These are phyloP conservation scores for Solanum peruvianum DNA, from an alignment of 257 asterid species.

Conservation along the genomic window DNA sequence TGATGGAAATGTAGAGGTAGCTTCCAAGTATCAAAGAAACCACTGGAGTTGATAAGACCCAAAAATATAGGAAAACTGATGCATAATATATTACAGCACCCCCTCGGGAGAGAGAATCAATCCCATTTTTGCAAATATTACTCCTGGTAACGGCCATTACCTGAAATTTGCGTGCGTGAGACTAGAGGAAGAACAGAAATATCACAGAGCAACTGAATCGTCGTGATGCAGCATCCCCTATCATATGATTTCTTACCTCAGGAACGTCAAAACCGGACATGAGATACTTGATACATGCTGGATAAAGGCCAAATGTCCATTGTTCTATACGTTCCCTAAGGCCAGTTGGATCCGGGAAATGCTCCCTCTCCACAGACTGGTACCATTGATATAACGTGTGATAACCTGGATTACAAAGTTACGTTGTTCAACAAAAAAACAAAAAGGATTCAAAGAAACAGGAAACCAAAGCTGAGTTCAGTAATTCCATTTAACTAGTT, in stretches of 20 bases:
- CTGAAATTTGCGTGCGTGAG: constrained; percentile 20
- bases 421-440: background rate
- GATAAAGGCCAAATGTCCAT: constrained; percentile 97
- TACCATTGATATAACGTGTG: constrained; percentile 95
- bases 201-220: background rate
- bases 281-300: constrained; percentile 93
- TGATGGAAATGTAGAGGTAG: constrained; percentile 89
- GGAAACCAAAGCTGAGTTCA: background rate
- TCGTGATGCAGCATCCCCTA: background rate
- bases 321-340: constrained; percentile 87
- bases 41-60: constrained; percentile 97
- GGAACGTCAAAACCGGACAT: constrained; percentile 98
- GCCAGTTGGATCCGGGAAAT: constrained; percentile 97
- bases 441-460: background rate
- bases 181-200: background rate
- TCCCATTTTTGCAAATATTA: constrained; percentile 79
- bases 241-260: constrained; percentile 33
- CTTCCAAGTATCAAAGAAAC: constrained; percentile 93
- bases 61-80: constrained; percentile 86
- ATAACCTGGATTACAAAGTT: constrained; percentile 44
- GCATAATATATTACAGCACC: constrained; percentile 85
- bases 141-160: constrained; percentile 93
- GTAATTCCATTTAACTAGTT: background rate
- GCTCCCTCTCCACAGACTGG: constrained; percentile 78
- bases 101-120: constrained; percentile 73